Conservation (phyloP, 1,284 basidiomycete species). For the Apiotrichum domesticum region DNA sequence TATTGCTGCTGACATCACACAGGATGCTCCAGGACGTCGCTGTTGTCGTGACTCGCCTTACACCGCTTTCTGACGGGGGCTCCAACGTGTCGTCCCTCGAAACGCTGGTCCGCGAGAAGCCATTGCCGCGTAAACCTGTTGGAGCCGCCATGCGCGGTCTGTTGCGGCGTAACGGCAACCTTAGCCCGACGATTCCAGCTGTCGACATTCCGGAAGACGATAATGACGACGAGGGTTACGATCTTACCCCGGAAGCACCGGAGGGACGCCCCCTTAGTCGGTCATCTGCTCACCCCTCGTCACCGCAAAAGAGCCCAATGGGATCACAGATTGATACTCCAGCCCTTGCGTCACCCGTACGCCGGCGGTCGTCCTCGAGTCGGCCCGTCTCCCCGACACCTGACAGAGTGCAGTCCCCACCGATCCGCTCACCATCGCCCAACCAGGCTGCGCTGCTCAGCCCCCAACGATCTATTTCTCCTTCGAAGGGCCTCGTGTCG, state of each 20-base stretch:
- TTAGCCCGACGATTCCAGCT: slow-evolving; percentile 26
- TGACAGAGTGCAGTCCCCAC: neutral
- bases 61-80: slow-evolving; percentile 56
- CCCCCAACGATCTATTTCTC: neutral
- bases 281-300: neutral
- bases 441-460: neutral
- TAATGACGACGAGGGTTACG: neutral
- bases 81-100: slow-evolving; percentile 64
- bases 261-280: neutral
- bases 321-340: neutral
- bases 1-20: slow-evolving; percentile 21
- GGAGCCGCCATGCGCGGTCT: slow-evolving; percentile 35
- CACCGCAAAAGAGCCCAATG: neutral
- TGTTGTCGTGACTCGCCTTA: slow-evolving; percentile 66
- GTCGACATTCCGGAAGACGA: neutral
- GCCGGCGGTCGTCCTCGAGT: neutral
- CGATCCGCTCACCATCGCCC: neutral
- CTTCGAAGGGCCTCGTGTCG: neutral
- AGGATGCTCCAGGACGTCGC: slow-evolving; percentile 70
- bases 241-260: neutral
- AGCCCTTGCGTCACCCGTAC: neutral
- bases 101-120: slow-evolving; percentile 70
- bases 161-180: slow-evolving; percentile 25
- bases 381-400: neutral
- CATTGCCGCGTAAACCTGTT: slow-evolving; percentile 37